These are phyloP conservation scores for Quercus rubra DNA, from an alignment of 306 rosid genomes.

Conservation along the genomic window DNA sequence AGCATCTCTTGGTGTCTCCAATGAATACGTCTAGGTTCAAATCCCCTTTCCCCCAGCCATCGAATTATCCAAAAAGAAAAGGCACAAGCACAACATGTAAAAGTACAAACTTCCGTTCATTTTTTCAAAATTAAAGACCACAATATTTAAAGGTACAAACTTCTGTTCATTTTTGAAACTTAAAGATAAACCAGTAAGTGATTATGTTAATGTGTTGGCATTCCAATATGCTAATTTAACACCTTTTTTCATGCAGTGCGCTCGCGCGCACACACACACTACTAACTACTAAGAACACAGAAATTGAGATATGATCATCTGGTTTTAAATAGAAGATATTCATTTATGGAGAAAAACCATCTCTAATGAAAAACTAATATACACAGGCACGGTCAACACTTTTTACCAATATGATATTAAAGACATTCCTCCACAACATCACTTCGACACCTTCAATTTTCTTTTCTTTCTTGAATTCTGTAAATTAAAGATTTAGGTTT, in stretches of 20 bases:
- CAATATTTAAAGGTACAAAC: neutral
- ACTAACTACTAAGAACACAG: neutral
- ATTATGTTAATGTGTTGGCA: neutral
- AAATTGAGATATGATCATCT: neutral
- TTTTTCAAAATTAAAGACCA: neutral
- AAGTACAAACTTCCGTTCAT: neutral
- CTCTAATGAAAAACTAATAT: neutral
- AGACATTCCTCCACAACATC: neutral
- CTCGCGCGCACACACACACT: neutral
- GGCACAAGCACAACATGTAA: neutral
- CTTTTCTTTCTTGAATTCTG: neutral
- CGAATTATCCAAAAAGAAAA: neutral
- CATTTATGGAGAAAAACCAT: neutral
- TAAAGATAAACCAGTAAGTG: neutral
- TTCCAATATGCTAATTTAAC: neutral
- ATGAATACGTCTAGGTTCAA: no score
- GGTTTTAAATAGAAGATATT: neutral
- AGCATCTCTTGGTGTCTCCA: no score
- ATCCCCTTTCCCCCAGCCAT: neutral
- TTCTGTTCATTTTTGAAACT: neutral
- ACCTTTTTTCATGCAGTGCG: neutral
- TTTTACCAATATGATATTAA: neutral
- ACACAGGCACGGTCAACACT: neutral
- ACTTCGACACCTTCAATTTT: neutral
- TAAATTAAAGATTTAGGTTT: neutral